These are phyloP conservation scores for Trametes cinnabarina DNA, from an alignment of 768 basidiomycete species.

Conservation along the genomic window DNA sequence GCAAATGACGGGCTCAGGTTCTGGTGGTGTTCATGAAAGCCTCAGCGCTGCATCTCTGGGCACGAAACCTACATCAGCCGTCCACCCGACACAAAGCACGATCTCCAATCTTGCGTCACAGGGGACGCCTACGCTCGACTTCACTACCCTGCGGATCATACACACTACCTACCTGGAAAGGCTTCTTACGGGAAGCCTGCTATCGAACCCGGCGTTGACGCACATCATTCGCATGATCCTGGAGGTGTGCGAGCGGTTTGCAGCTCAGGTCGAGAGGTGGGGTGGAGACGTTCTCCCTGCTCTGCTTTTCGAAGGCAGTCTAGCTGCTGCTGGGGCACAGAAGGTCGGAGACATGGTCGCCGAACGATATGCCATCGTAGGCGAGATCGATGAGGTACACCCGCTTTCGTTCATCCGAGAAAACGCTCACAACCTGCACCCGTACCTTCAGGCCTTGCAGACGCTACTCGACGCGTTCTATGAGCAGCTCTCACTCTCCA, in stretches of 20 bases:
- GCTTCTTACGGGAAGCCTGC: conserved; percentile 73
- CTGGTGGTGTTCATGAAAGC: conserved; percentile 7
- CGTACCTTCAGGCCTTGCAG: conserved; percentile 55
- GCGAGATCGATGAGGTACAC: conserved; percentile 75
- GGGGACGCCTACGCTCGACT: conserved; percentile 59
- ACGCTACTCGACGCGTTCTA: conserved; percentile 73
- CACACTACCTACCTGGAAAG: conserved; percentile 81
- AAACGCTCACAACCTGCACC: background rate
- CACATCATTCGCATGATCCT: conserved; percentile 68
- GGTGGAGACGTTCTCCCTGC: conserved; percentile 88
- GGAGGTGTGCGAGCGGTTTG: conserved; percentile 82
- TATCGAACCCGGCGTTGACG: conserved; percentile 64
- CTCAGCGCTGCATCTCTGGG: conserved; percentile 2
- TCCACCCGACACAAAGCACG: conserved; percentile 29
- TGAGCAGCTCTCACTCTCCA: conserved; percentile 72
- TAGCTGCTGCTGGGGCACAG: conserved; percentile 48
- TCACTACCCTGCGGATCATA: conserved; percentile 79
- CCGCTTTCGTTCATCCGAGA: background rate
- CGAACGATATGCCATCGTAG: conserved; percentile 65
- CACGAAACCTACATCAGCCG: conserved; percentile 4
- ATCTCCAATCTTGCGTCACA: conserved; percentile 25
- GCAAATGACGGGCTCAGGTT: conserved; percentile 22
- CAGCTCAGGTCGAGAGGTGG: conserved; percentile 89
- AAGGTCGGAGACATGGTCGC: conserved; percentile 70
- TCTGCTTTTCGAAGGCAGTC: conserved; percentile 76